phyloP scores from a whole-genome alignment of 2,329 filamentous ascomycete genomes.

The Aspergillus melleus region DNA sequence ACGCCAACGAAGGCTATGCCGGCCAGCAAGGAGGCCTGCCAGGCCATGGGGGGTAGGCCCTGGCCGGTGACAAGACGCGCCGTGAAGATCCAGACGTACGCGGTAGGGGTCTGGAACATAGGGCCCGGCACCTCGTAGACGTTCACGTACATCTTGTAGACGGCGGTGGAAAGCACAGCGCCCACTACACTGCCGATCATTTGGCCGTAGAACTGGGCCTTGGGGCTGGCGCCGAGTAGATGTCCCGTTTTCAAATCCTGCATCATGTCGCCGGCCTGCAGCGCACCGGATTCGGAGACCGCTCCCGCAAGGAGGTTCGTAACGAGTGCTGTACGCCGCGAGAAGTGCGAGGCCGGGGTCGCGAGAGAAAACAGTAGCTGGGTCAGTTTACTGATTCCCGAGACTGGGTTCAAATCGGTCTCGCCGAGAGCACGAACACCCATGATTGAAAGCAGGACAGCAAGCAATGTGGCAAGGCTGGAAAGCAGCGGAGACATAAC shows the following conservation, averaged over 20 bases:
- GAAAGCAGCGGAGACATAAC: conserved; percentile 78
- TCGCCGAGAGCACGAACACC: conserved; percentile 67
- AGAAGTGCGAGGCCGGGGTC: conserved; percentile 75
- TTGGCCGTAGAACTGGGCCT: conserved; percentile 95
- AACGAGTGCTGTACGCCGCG: conserved; percentile 76
- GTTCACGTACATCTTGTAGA: conserved; percentile 86
- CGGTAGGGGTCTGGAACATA: conserved; percentile 90
- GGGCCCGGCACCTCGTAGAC: conserved; percentile 88
- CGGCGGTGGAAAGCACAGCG: conserved; percentile 78
- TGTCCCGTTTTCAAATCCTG: conserved; percentile 97
- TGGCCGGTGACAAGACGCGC: conserved; percentile 88
- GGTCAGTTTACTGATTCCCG: conserved; percentile 92
- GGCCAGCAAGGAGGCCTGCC: conserved; percentile 74
- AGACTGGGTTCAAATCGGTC: conserved; percentile 94
- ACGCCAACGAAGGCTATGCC: conserved; percentile 70
- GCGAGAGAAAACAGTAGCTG: conserved; percentile 93
- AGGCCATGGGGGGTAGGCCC: conserved; percentile 80
- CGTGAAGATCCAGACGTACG: conserved; percentile 97
- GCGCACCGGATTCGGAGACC: conserved; percentile 77
- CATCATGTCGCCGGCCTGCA: conserved; percentile 95
- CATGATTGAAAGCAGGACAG: conserved; percentile 68
- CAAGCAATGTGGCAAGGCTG: conserved; percentile 77
- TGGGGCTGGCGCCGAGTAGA: conserved; percentile 84
- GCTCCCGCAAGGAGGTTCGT: conserved; percentile 95
- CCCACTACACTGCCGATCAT: conserved; percentile 86